Evolutionary conservation across 495 filamentous ascomycete genomes (phyloP).

Genomic region (Hypoxylon lienhwacheense): DNA sequence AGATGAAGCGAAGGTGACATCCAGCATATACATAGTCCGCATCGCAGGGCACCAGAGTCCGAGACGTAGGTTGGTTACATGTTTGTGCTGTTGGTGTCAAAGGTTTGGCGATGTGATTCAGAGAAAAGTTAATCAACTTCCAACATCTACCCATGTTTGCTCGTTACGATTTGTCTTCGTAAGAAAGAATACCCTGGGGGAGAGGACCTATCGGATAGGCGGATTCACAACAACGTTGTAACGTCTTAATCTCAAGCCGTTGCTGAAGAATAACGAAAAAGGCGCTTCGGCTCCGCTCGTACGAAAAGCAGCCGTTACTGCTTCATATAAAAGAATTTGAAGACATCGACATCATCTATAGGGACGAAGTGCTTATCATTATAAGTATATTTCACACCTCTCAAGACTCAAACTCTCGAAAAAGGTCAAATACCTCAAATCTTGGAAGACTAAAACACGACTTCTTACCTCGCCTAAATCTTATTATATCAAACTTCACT

Average conservation of each 20-base stretch:
- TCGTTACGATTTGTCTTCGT: no score
- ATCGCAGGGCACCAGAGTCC: no score
- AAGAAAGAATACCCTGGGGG: no score
- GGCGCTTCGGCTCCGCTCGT: conserved; percentile 28
- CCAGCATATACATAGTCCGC: no score
- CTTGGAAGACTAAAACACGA: neutral
- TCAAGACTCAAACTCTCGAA: neutral
- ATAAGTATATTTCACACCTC: no score
- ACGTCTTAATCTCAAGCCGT: neutral
- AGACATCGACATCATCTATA: neutral
- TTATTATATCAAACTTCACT: conserved; percentile 1
- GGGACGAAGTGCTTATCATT: no score
- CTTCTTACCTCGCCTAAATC: neutral
- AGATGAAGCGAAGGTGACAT: no score
- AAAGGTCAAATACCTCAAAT: neutral
- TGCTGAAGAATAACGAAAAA: conserved; percentile 4
- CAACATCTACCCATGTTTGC: no score
- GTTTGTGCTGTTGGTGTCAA: no score
- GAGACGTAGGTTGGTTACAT: no score
- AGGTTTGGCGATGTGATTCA: no score
- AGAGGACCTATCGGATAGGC: conserved; percentile 19
- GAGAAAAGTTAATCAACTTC: no score
- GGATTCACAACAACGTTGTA: neutral
- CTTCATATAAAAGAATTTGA: conserved; percentile 5
- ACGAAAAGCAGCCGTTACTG: neutral